Conservation (phyloP, 345 rosid species). For the Cardamine chenopodiifolia region DNA sequence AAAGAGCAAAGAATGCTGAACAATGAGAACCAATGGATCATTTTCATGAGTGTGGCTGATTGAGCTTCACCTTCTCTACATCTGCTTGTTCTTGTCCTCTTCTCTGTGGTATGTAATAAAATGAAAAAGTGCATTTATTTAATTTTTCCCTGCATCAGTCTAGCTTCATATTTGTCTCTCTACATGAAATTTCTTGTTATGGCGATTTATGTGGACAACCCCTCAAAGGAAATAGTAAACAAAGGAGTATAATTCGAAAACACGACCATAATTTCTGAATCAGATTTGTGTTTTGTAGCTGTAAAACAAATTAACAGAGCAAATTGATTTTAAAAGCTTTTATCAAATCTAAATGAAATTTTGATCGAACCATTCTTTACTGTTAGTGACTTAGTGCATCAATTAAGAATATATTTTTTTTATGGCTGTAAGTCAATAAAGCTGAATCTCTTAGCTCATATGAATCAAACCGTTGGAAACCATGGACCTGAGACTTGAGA, state of each 20-base stretch:
- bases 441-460: slow-evolving; percentile 3
- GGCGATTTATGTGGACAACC: background rate
- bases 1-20: background rate
- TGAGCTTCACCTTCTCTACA: background rate
- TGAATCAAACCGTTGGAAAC: slow-evolving; percentile 6
- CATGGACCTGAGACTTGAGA: slow-evolving; percentile 9
- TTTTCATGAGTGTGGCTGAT: background rate
- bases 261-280: background rate
- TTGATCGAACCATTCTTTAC: background rate
- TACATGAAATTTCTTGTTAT: too few relatives aligned
- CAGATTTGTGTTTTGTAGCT: background rate
- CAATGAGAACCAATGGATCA: background rate
- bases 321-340: background rate
- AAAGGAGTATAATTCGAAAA: background rate
- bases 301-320: background rate
- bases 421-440: background rate
- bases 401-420: background rate
- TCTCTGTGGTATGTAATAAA: background rate
- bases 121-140: background rate
- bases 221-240: background rate
- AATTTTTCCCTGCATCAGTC: background rate
- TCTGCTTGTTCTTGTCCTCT: background rate
- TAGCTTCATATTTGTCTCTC: too few relatives aligned
- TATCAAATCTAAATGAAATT: background rate
- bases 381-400: slow-evolving; percentile 17